These are phyloP conservation scores for Salix suchowensis DNA, from an alignment of 345 rosid genomes.

Conservation along the genomic window DNA sequence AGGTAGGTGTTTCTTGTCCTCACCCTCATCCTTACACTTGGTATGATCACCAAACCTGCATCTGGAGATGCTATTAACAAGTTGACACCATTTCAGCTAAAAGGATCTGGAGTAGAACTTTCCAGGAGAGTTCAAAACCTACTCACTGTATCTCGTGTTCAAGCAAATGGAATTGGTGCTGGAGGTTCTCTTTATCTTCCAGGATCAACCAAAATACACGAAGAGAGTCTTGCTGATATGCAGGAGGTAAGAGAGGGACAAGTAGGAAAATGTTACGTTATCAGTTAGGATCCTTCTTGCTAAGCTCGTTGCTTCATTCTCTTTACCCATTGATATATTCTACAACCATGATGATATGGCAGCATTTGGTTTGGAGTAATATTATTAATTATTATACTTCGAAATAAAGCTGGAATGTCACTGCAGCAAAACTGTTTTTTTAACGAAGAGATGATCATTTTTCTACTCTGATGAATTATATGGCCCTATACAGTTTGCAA, in stretches of 20 bases:
- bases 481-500: not conserved
- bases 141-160: conserved; percentile 64
- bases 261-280: not conserved
- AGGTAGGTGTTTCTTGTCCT: conserved; percentile 42
- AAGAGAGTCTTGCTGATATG: conserved; percentile 91
- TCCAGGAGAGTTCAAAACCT: conserved; percentile 88
- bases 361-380: not conserved
- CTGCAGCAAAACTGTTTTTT: not conserved
- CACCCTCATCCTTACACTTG: not conserved
- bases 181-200: conserved; percentile 72
- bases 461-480: not conserved
- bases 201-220: conserved; percentile 91
- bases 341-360: not conserved
- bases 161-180: conserved; percentile 54
- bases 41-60: not conserved
- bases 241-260: conserved; percentile 58
- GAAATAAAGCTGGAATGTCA: not conserved
- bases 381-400: not conserved
- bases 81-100: conserved; percentile 51
- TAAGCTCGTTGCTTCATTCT: not conserved
- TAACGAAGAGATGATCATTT: not conserved
- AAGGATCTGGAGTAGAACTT: conserved; percentile 96
- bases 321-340: not conserved
- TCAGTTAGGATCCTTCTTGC: not conserved
- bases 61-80: conserved; percentile 18